Percentiles rank a stretch among this genome's conserved stretches.
These are phyloP conservation scores for Cordyceps tenuipes DNA, from an alignment of 2,329 filamentous ascomycete species.

Conservation along the genomic window DNA sequence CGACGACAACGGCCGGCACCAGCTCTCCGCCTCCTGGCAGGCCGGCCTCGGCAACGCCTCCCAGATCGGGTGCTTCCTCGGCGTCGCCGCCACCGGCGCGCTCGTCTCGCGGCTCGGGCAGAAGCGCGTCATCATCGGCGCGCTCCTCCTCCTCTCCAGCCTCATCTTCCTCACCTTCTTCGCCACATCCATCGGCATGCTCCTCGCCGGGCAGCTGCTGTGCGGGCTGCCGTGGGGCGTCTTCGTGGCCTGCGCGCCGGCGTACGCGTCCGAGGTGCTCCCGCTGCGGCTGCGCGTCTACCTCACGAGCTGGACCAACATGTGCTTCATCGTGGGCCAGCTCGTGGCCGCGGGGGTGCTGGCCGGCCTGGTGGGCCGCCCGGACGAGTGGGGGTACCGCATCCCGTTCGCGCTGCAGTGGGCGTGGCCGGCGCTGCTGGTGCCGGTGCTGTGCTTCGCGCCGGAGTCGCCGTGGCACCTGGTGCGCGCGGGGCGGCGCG, in stretches of 20 bases:
- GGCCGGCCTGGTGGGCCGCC: conserved; percentile 22
- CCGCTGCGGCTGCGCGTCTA: conserved; percentile 27
- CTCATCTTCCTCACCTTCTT: conserved; percentile 38
- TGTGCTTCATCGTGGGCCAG: conserved; percentile 35
- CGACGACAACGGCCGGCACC: conserved; percentile 17
- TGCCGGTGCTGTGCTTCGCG: conserved; percentile 27
- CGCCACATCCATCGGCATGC: conserved; percentile 24
- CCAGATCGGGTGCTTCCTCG: conserved; percentile 37
- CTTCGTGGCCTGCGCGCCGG: conserved; percentile 31
- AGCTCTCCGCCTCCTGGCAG: conserved; percentile 39
- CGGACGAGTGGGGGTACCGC: conserved; percentile 32
- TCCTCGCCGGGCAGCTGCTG: conserved; percentile 31
- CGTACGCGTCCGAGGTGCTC: conserved; percentile 33
- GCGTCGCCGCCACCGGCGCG: conserved; percentile 33
- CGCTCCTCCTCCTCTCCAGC: conserved; percentile 25
- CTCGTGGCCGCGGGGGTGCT: conserved; percentile 32
- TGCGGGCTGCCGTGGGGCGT: conserved; percentile 32
- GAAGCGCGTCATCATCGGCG: conserved; percentile 31
- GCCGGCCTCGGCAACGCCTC: conserved; percentile 34
- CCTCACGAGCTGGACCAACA: conserved; percentile 32
- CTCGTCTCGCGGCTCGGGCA: conserved; percentile 33
- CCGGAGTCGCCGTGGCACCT: conserved; percentile 35
- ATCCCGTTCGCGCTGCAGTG: conserved; percentile 38
- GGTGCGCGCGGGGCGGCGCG: conserved; percentile 27
- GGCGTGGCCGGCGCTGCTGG: conserved; percentile 32